Conservation (phyloP, 768 basidiomycete species). For the Leucocoprinus leucothites region DNA sequence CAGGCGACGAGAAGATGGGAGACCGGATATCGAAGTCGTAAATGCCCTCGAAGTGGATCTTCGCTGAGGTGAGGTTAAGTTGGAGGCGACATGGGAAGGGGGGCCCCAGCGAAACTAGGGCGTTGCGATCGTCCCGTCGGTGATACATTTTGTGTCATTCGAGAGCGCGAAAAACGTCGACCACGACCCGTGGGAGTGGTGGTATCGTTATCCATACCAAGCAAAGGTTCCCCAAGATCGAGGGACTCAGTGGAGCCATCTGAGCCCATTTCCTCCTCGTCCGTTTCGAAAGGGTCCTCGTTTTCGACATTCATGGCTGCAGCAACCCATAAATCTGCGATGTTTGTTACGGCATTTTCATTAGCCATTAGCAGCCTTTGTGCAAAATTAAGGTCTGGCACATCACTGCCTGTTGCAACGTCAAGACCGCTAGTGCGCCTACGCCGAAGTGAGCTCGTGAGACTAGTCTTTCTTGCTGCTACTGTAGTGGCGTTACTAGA, state of each 20-base stretch:
- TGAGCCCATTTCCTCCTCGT: constrained; percentile 25
- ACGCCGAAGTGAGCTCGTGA: constrained; percentile 49
- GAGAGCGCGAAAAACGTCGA: constrained; percentile 6
- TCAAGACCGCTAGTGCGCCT: constrained; percentile 49
- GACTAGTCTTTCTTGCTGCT: constrained; percentile 49
- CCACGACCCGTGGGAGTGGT: constrained; percentile 5
- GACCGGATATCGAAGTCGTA: constrained; percentile 10
- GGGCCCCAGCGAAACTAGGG: constrained; percentile 24
- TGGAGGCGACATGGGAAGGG: constrained; percentile 23
- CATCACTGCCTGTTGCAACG: constrained; percentile 32
- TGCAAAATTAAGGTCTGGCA: constrained; percentile 75
- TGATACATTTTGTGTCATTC: constrained; percentile 11
- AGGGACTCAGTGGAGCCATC: constrained; percentile 33
- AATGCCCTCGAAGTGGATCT: constrained; percentile 10
- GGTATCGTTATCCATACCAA: constrained; percentile 3
- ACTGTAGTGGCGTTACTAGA: constrained; percentile 45
- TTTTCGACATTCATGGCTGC: constrained; percentile 95
- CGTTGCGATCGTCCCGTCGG: constrained; percentile 24
- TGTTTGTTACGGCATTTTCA: constrained; percentile 90
- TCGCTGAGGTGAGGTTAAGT: constrained; percentile 26
- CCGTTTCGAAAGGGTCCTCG: constrained; percentile 74
- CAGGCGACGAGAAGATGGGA: constrained; percentile 42
- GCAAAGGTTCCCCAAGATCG: constrained; percentile 25
- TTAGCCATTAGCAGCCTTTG: constrained; percentile 89
- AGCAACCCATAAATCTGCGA: constrained; percentile 97